Evolutionary conservation across 164 flowering plant genomes (phyloP), one percentile per base, ranked within the genome.

Genomic region (Paratinospora sagittata): DNA sequence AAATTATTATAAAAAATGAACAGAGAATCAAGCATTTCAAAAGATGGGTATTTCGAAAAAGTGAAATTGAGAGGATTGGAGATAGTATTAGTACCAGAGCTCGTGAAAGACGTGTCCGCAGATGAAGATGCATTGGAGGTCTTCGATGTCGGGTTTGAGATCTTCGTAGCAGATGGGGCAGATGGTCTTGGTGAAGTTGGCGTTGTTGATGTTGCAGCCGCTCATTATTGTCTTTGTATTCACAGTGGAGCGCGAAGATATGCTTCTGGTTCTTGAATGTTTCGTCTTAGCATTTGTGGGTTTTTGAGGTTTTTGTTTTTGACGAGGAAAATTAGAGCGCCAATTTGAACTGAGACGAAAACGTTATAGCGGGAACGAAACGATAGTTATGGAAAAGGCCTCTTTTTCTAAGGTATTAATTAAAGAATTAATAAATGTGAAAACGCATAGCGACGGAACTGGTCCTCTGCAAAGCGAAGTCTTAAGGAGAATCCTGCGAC

Each of bases 61-160:
- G 43, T 62, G 75, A 36, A 65, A 66, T 66, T 55, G 68, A 17
- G 70, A 14, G 0, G 6, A 16, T 52, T 7, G 21, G 27, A 0
- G n/a, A n/a, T n/a, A n/a, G n/a, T n/a, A n/a, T n/a, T n/a, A 66
- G 65, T 23, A 95, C 97, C 98, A 92, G 78, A 95, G 91, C 75
- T 95, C 97, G 81, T 95, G 98, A 75, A 95, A 95, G 79, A 92
- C 97, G 70, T 95, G 97, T 71, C 98, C 97, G 83, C 98, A 95
- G 33, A 87, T 73, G 76, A 91, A 83, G 81, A 95, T 86, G 70
- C 84, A 75, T 71, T 91, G 98, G 65, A 95, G 93, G 66, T 95
- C 95, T 80, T 91, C 96, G 70, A 78, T 78, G 41, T 86, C 71
- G 66, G 98, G 99, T 27, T 90, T 89, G 60, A 95, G 86, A 77